Evolutionary conservation across 2,329 filamentous ascomycete species (phyloP), one percentile per base, ranked within the genome.

Genomic region (Alternaria sp.): DNA sequence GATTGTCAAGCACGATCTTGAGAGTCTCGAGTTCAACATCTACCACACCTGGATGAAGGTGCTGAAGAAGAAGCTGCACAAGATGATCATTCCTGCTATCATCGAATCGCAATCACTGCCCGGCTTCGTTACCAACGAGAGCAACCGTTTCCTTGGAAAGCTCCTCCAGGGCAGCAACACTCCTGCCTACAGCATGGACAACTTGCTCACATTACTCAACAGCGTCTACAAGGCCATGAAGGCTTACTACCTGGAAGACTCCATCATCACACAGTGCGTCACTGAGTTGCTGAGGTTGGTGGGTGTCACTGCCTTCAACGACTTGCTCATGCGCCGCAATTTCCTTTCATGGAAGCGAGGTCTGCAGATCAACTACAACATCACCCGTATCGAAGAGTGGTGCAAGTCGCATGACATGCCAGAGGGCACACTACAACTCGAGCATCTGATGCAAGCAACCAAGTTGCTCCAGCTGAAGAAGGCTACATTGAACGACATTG

Each of bases 11-110:
- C 96, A 99, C 80, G 96, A 99, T 79, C 86, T 99, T 55, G 96
- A 99, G 84, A 97, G 93, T 82, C 86, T 99, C 68, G 96, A 99
- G 83, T 99, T 99, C 86, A 99, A 99, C 85, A 99, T 99, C 75
- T 99, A 99, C 83, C 96, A 99, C 83, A 99, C 96, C 25, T 99
- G 96, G 96, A 99, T 99, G 96, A 99, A 99, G 87, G 93, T 97
- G 61, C 85, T 99, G 77, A 99, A 99, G 88, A 97, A 97, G 89
- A 97, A 97, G 84, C 87, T 99, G 68, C 93, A 96, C 76, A 98
- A 98, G 88, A 99, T 99, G 96, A 96, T 99, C 76, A 97, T 99
- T 57, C 96, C 96, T 1, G 96, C 96, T 60, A 99, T 99, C 80
- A 99, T 99, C 76, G 96, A 99, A 81, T 98, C 95, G 51, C 96